Base-by-base conservation (phyloP, 2,329 filamentous ascomycete species). In the Thelonectria olida region DNA sequence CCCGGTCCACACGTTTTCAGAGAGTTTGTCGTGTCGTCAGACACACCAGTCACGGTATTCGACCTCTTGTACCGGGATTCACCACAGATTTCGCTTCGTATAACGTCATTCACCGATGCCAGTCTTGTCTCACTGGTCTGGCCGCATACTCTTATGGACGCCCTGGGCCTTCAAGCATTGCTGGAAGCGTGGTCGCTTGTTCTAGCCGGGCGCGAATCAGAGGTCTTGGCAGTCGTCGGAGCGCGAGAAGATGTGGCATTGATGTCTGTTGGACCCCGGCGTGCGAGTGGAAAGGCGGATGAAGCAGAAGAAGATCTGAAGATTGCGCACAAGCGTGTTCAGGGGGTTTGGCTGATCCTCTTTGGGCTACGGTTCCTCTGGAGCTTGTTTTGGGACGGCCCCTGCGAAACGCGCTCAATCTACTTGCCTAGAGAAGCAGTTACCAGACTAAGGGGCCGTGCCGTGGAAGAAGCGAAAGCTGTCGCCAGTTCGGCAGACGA, bases 71-170 rank as follows among this genome's bases (percentile, higher is more conserved):
- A 71, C 36, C 62, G 66, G 3, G 82, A 84, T 64, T 69, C 65
- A 15, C 82, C 82, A 0, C 80, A 80, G 65, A 68, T 86, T 4
- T 75, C 76, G 3, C 70, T 86, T 4, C 81, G 83, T 61, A 73
- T 85, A 38, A 76, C 78, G 4, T 77, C 78, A 0, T 86, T 86
- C 65, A 68, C 64, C 3, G 80, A 87, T 57, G 79, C 80, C 0
- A 86, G 84, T 0, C 68, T 86, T 0, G 73, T 86, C 2, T 73
- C 75, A 1, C 62, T 86, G 1, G 72, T 72, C 3, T 84, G 77
- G 73, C 76, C 80, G 5, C 84, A 86, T 67, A 79, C 77, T 0
- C 63, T 84, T 2, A 76, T 79, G 54, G 84, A 86, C 64, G 80
- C 75, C 3, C 75, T 82, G 62, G 83, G 80, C 3, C 73, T 74